phyloP scores from a whole-genome alignment of 2,329 filamentous ascomycete species.

The Penicillium sp. region DNA sequence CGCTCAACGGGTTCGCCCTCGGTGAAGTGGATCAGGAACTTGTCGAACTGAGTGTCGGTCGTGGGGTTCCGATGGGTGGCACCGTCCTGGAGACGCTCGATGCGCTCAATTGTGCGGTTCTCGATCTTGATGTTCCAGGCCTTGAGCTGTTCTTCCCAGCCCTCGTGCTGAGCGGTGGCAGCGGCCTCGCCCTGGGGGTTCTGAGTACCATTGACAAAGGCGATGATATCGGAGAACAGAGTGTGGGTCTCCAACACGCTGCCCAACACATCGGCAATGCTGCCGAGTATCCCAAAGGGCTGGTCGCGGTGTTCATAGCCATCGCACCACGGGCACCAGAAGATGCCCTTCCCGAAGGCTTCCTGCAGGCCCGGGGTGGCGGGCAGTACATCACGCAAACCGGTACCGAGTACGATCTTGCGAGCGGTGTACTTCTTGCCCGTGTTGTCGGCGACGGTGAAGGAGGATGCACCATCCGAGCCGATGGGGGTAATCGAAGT shows the following conservation, averaged over 20 bases:
- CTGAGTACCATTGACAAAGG: slow-evolving; percentile 60
- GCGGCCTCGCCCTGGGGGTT: slow-evolving; percentile 44
- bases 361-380: slow-evolving; percentile 54
- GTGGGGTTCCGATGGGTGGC: slow-evolving; percentile 26
- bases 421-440: slow-evolving; percentile 46
- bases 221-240: slow-evolving; percentile 56
- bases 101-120: slow-evolving; percentile 53
- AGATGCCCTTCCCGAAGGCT: slow-evolving; percentile 60
- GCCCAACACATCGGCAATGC: slow-evolving; percentile 45
- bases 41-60: slow-evolving; percentile 48
- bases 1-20: slow-evolving; percentile 48
- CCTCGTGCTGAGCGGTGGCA: slow-evolving; percentile 42
- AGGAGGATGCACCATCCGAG: slow-evolving; percentile 44
- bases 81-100: slow-evolving; percentile 48
- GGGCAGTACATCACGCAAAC: slow-evolving; percentile 56
- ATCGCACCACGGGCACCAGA: slow-evolving; percentile 66
- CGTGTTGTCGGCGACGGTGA: slow-evolving; percentile 43
- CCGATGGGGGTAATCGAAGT: slow-evolving; percentile 17
- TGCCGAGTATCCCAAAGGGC: slow-evolving; percentile 53
- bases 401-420: slow-evolving; percentile 59
- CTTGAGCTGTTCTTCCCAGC: slow-evolving; percentile 52
- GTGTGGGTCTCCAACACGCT: slow-evolving; percentile 54
- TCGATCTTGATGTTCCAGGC: slow-evolving; percentile 55
- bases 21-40: slow-evolving; percentile 56
- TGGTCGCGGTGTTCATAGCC: slow-evolving; percentile 62